Conservation (phyloP, 345 rosid species). For the Gossypium rotundifolium region DNA sequence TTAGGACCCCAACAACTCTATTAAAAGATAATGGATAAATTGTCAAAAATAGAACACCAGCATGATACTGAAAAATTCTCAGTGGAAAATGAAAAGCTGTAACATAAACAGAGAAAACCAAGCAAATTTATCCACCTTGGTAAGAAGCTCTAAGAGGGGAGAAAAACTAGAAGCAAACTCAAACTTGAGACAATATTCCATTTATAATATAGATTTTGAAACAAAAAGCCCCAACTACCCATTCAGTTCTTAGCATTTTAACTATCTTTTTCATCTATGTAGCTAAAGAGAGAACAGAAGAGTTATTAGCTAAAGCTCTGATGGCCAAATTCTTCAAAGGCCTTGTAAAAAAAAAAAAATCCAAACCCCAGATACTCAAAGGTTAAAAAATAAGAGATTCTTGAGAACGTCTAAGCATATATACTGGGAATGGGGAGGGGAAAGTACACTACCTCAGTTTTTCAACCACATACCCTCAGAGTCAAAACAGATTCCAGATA, state of each 20-base stretch:
- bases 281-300: not conserved
- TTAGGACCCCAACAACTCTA: constrained; percentile 67
- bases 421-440: not conserved
- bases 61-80: not conserved
- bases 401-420: not conserved
- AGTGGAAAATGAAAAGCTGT: not conserved
- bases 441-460: not conserved
- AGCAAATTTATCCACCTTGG: not conserved
- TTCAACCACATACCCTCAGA: not conserved
- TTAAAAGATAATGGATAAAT: constrained; percentile 14
- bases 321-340: not conserved
- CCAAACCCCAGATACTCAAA: not conserved
- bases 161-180: not conserved
- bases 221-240: not conserved
- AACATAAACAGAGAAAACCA: not conserved
- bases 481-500: not conserved
- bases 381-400: not conserved
- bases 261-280: not conserved
- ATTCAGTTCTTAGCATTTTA: not conserved
- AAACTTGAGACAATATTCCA: not conserved
- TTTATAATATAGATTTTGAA: not conserved
- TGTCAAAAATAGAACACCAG: constrained; percentile 9
- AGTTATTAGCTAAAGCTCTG: not conserved
- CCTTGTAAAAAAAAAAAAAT: not conserved
- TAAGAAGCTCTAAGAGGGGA: not conserved